Base-by-base conservation (phyloP, 140 eudicot genomes). In the Anethum foeniculum region DNA sequence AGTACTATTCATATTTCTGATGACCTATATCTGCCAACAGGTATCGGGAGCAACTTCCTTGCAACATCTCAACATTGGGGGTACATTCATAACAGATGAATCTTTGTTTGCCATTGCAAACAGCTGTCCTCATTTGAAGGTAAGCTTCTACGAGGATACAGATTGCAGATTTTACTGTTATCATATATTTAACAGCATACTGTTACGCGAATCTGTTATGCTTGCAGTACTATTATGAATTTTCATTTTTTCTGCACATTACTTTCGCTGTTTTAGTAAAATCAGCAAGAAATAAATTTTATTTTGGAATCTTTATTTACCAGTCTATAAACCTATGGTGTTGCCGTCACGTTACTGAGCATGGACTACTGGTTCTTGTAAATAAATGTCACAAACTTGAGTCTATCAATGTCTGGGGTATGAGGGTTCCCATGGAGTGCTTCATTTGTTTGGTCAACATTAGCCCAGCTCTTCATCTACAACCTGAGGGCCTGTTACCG, bases 61-160 rank as follows among this genome's bases (percentile, higher is more conserved):
- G 84, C 91, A 90, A 76, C 96, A 96, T 89, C 86, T 95, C 72
- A 95, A 96, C 77, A 90, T 96, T 34, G 99, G 99, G 7, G 99
- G 99, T 73, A 96, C 99, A 49, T 96, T 96, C 71, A 87, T 93
- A 84, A 93, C 98, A 10, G 98, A 96, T 51, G 91, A 86, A 75
- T 91, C 98, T 80, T 64, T 96, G 77, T 90, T 93, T 74, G 92
- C 97, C 60, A 93, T 96, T 72, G 97, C 97, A 36, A 85, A 84
- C 34, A 93, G 92, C 80, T 96, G 99, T 79, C 91, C 88, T 8
- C 86, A 88, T 84, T 84, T 96, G 41, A 96, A 96, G 98, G 99
- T 93, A 76, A 41, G 80, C 44, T 41, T 73, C 60, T 56, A 4
- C 19, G 0, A 2, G 27, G 25, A 54, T 32, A 71, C 43, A 67